Evolutionary conservation across 164 flowering plant species (phyloP), one percentile per base, ranked within the genome.

Genomic region (Vitis riparia): DNA sequence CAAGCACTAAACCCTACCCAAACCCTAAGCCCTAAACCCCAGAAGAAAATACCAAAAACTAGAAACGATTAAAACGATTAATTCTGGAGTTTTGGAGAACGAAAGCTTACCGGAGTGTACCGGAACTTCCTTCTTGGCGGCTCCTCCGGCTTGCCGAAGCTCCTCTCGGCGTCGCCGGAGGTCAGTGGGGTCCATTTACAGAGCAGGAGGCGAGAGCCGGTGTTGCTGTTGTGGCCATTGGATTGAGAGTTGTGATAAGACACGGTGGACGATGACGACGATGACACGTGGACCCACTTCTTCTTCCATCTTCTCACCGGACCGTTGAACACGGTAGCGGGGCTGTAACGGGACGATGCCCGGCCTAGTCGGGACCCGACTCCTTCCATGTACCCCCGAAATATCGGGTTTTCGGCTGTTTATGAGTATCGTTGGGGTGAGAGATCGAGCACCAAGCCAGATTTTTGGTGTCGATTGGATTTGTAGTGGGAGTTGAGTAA

Each of bases 291-390:
- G 47, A 86, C 86, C 90, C 88, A 86, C 77, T 72, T 82, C 85
- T 78, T 79, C 86, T 78, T 79, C 90, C 90, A 86, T 75, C 74
- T 86, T 65, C 90, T 68, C 8, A 86, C 90, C 1, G 86, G 86
- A 16, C 90, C 90, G 63, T 13, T 82, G 83, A 86, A 84, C 11
- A 79, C 82, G 51, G 85, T 55, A 44, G 86, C 53, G 50, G 78
- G 55, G 51, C 81, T 82, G 81, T 79, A 84, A 59, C 87, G 67
- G 62, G 89, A 74, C 23, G 89, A 80, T 9, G 82, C 76, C 14
- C 89, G 82, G 70, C 84, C 79, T 53, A 81, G 70, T 62, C 87
- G 65, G 9, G 87, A 80, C 59, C 89, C 87, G 16, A 73, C 69
- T 15, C 80, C 87, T 44, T 86, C 89, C 87, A 86, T 86, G 10